Evolutionary conservation across 352 stramenopile species (phyloP), one percentile per base, ranked within the genome.

Genomic region (Pythium chondricola): DNA sequence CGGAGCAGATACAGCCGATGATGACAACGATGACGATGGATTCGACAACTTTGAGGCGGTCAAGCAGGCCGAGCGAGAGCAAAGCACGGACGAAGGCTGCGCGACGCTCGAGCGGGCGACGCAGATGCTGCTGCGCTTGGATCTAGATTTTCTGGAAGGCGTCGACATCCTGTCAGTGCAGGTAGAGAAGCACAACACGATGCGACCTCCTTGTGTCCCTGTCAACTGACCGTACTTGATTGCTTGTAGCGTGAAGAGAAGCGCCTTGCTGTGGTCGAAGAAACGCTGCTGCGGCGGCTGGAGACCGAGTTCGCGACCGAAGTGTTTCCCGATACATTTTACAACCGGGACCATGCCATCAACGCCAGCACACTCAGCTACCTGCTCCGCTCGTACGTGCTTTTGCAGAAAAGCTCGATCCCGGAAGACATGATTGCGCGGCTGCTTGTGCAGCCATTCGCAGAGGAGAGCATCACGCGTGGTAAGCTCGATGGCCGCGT

Each of bases 321-420:
- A 49, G 86, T 95, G 29, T 83, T 92, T 13, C 83, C 83, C 0
- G 83, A 95, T 50, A 90, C 80, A 10, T 93, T 93, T 35, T 95
- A 95, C 62, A 78, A 78, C 39, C 79, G 82, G 3, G 81, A 93
- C 29, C 83, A 91, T 36, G 10, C 65, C 0, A 83, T 95, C 43
- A 92, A 69, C 20, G 62, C 71, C 0, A 26, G 62, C 6, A 78
- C 71, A 2, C 58, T 95, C 16, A 83, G 71, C 48, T 89, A 81
- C 32, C 55, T 93, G 31, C 43, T 95, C 26, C 72, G 78, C 29
- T 68, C 80, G 13, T 95, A 93, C 27, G 75, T 88, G 17, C 43
- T 88, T 29, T 59, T 95, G 0, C 62, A 93, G 35, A 84, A 91
- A 42, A 78, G 63, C 21, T 52, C 84, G 27, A 77, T 92, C 30